phyloP scores from a whole-genome alignment of 768 basidiomycete species.

The Boletus fagicola region DNA sequence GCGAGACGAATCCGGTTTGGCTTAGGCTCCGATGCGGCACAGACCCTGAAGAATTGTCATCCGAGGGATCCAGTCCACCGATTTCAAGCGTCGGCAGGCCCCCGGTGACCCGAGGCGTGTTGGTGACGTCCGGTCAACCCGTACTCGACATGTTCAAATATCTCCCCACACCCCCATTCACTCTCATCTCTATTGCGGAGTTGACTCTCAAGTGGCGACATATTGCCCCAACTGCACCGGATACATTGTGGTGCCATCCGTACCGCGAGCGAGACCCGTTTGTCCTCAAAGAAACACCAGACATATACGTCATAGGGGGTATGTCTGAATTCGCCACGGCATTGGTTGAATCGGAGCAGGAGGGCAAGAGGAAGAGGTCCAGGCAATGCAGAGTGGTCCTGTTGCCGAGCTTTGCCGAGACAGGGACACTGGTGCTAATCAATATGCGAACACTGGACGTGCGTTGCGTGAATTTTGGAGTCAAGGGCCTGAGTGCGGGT shows the following conservation, averaged over 20 bases:
- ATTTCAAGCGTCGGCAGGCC: slow-evolving; percentile 12
- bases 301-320: slow-evolving; percentile 90
- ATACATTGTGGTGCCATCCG: slow-evolving; percentile 98
- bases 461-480: slow-evolving; percentile 55
- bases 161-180: slow-evolving; percentile 65
- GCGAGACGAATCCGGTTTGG: slow-evolving; percentile 90
- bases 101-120: slow-evolving; percentile 51
- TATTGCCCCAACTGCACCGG: slow-evolving; percentile 97
- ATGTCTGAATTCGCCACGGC: slow-evolving; percentile 81
- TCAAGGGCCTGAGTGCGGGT: slow-evolving; percentile 35
- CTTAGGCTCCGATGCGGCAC: slow-evolving; percentile 57
- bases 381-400: slow-evolving; percentile 70
- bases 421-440: slow-evolving; percentile 75
- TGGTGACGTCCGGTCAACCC: slow-evolving; percentile 91
- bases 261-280: slow-evolving; percentile 88
- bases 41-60: slow-evolving; percentile 26
- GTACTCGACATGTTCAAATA: slow-evolving; percentile 96
- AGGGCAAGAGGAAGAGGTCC: slow-evolving; percentile 22
- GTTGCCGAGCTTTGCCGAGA: slow-evolving; percentile 76
- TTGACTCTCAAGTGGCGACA: slow-evolving; percentile 90
- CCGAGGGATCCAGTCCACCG: background rate
- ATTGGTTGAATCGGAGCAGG: slow-evolving; percentile 47
- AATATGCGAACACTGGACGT: slow-evolving; percentile 77
- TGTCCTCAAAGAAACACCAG: slow-evolving; percentile 78
- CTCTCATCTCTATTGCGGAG: slow-evolving; percentile 71